Evolutionary conservation across 768 basidiomycete genomes (phyloP), one percentile per base, ranked within the genome.

Genomic region (Leccinum uliginosum): DNA sequence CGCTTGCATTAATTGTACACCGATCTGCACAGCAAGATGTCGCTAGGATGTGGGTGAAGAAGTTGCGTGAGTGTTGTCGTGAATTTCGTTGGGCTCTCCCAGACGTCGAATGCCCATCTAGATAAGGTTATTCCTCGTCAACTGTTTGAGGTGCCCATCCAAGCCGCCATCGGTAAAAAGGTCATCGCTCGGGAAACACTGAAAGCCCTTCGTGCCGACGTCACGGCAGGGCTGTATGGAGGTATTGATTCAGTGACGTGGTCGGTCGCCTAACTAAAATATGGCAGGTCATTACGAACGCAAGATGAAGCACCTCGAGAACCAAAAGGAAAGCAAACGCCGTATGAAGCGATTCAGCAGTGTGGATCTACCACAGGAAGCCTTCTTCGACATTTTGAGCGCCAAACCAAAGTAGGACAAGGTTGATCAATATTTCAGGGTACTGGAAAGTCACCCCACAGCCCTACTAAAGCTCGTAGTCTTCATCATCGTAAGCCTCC

Each of bases 401-500:
- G 80, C 80, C 47, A 87, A 82, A 66, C 76, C 56, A 52, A 73
- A 57, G 51, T 65, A 63, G 51, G 44, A 26, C 47, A 38, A 54
- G 35, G 38, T n/a, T 29, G 59, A 21, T 51, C 24, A 50, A 15
- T 7, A 45, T 51, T 35, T n/a, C 34, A 50, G 45, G 17, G 38
- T 44, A 51, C 14, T n/a, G n/a, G 30, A 43, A 46, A 15, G 10
- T 45, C 43, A 19, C 43, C 32, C 23, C 3, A 17, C 32, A 49
- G 43, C 21, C 61, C 57, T 26, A 12, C 54, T 65, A 68, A 59
- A 96, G 73, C 64, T 92, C 89, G 58, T 86, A 85, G 69, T 97
- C 95, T 71, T 94, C 93, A 66, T 97, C 95, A 66, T 96, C 94
- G 59, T 97, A 97, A 24, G 91, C 86, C 71, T 97, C 95, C 68